These are phyloP conservation scores for Xylariaceae sp. DNA, from an alignment of 2,329 filamentous ascomycete genomes.

Conservation along the genomic window DNA sequence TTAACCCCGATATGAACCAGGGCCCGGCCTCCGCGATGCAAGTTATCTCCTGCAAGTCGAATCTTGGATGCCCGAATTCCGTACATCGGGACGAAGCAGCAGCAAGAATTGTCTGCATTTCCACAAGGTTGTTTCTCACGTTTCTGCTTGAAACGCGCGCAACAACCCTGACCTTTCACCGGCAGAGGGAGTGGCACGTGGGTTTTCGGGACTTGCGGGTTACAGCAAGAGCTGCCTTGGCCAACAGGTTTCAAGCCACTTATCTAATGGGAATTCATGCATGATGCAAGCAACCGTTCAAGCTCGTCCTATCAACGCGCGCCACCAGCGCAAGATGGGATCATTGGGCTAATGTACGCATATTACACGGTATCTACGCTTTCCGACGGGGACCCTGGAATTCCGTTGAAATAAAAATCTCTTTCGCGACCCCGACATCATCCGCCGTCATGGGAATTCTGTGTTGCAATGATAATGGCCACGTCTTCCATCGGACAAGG, in stretches of 20 bases:
- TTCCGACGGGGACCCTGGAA: no score
- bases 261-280: neutral
- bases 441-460: no score
- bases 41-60: neutral
- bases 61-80: neutral
- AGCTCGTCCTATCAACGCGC: neutral
- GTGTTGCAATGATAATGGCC: neutral
- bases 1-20: no score
- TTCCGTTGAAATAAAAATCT: no score
- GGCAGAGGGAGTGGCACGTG: neutral
- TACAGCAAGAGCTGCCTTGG: neutral
- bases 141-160: no score
- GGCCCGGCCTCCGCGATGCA: neutral
- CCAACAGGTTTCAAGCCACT: neutral
- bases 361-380: no score
- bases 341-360: no score
- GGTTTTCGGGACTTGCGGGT: neutral
- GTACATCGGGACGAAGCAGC: neutral
- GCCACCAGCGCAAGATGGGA: no score
- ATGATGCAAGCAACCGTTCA: neutral
- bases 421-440: no score
- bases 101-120: neutral
- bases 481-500: neutral
- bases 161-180: neutral
- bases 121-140: neutral